Conservation (phyloP, 345 rosid species). For the Alliaria petiolata region DNA sequence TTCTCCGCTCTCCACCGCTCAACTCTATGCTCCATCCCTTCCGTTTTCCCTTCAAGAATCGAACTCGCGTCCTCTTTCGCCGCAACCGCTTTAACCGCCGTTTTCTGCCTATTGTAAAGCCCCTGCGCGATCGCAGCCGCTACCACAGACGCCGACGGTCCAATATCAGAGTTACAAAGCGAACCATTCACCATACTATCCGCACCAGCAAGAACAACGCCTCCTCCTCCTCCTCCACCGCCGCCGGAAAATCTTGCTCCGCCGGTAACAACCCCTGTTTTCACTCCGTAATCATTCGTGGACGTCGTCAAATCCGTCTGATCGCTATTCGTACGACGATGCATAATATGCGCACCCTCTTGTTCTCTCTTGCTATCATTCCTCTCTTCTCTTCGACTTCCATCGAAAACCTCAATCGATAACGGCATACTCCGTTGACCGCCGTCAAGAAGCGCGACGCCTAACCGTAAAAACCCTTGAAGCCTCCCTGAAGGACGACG, state of each 20-base stretch:
- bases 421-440: slow-evolving; percentile 84
- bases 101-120: slow-evolving; percentile 45
- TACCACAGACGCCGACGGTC: slow-evolving; percentile 93
- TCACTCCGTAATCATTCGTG: slow-evolving; percentile 28
- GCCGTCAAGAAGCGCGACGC: slow-evolving; percentile 62
- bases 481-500: slow-evolving; percentile 92
- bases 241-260: slow-evolving; percentile 3
- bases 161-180: slow-evolving; percentile 56
- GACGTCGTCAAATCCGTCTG: slow-evolving; percentile 47
- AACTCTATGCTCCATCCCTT: slow-evolving; percentile 52
- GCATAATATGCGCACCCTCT: slow-evolving; percentile 12
- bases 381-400: slow-evolving; percentile 13
- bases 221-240: slow-evolving; percentile 21
- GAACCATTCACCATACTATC: slow-evolving; percentile 67
- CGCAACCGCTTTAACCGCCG: slow-evolving; percentile 18
- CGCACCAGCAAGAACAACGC: not conserved
- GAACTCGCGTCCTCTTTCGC: slow-evolving; percentile 39
- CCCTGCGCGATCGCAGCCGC: slow-evolving; percentile 95
- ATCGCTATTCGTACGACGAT: slow-evolving; percentile 68
- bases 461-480: slow-evolving; percentile 73
- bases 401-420: slow-evolving; percentile 33
- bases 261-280: slow-evolving; percentile 20
- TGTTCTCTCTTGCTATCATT: not conserved
- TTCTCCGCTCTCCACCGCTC: slow-evolving; percentile 70
- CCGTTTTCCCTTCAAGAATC: slow-evolving; percentile 53